These are phyloP conservation scores for Podila horticola DNA, from an alignment of 192 early-diverging fungal genomes.

Conservation along the genomic window DNA sequence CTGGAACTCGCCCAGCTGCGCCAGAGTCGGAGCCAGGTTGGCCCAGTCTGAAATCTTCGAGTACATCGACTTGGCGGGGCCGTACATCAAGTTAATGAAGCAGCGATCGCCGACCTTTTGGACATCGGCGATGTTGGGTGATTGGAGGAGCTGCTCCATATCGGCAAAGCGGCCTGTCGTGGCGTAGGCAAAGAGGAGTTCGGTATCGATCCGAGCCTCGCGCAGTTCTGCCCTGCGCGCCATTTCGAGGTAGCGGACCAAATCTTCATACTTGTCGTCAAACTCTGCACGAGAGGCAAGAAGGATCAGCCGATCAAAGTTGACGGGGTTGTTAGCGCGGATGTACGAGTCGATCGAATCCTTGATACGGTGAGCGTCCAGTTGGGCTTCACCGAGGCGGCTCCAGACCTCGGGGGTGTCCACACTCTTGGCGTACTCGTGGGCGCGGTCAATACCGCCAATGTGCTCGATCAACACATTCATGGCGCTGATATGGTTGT, in stretches of 20 bases:
- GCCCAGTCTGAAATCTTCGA: slow-evolving; percentile 97
- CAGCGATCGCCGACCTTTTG: slow-evolving; percentile 94
- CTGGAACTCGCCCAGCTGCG: slow-evolving; percentile 94
- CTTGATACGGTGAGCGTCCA: slow-evolving; percentile 88
- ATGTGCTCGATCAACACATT: slow-evolving; percentile 93
- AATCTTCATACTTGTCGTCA: slow-evolving; percentile 94
- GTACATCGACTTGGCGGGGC: slow-evolving; percentile 94
- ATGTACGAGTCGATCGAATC: slow-evolving; percentile 98
- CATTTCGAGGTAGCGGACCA: slow-evolving; percentile 93
- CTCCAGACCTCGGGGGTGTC: slow-evolving; percentile 94
- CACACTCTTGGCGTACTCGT: slow-evolving; percentile 93
- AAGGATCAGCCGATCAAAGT: slow-evolving; percentile 89
- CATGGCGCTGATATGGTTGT: slow-evolving; percentile 88
- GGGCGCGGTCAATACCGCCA: slow-evolving; percentile 92
- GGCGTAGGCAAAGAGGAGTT: slow-evolving; percentile 95
- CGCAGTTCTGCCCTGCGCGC: slow-evolving; percentile 93
- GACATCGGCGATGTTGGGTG: slow-evolving; percentile 94
- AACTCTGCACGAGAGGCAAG: slow-evolving; percentile 65
- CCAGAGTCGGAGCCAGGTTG: slow-evolving; percentile 91
- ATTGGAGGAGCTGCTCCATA: slow-evolving; percentile 91
- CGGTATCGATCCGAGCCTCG: slow-evolving; percentile 90
- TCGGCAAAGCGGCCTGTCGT: slow-evolving; percentile 92
- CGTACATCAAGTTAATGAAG: slow-evolving; percentile 89
- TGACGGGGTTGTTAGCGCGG: slow-evolving; percentile 89
- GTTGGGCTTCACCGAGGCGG: slow-evolving; percentile 93